These are phyloP conservation scores for Hymenoscyphus salicellus DNA, from an alignment of 2,329 filamentous ascomycete genomes.

Conservation along the genomic window DNA sequence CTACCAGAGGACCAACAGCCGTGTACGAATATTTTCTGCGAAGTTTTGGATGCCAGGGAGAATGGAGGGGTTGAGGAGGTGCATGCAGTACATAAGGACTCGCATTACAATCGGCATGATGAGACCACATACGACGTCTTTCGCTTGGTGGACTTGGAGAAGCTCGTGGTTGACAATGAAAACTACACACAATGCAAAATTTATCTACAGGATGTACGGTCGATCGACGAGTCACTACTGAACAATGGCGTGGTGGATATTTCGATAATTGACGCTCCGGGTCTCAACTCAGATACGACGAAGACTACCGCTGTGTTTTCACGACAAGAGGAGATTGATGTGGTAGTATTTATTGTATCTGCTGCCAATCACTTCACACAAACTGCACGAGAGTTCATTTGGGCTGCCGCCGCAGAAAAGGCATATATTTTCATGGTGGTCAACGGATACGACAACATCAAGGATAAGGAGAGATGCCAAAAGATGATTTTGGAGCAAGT, in stretches of 20 bases:
- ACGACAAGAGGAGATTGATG: slow-evolving; percentile 95
- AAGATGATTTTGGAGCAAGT: slow-evolving; percentile 93
- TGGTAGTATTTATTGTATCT: slow-evolving; percentile 96
- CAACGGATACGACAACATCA: slow-evolving; percentile 92
- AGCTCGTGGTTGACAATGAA: slow-evolving; percentile 84
- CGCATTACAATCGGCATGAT: slow-evolving; percentile 79
- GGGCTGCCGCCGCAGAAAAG: slow-evolving; percentile 92
- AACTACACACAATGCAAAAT: slow-evolving; percentile 94
- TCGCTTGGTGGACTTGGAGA: slow-evolving; percentile 72
- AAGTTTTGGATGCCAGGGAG: slow-evolving; percentile 87
- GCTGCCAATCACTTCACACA: slow-evolving; percentile 97
- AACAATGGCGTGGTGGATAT: slow-evolving; percentile 99
- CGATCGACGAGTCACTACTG: slow-evolving; percentile 87
- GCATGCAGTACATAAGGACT: slow-evolving; percentile 84
- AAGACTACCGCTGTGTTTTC: slow-evolving; percentile 98
- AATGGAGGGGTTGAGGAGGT: slow-evolving; percentile 92
- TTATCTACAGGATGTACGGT: slow-evolving; percentile 85
- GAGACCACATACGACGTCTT: slow-evolving; percentile 94
- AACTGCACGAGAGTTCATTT: slow-evolving; percentile 96
- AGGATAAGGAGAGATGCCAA: slow-evolving; percentile 85
- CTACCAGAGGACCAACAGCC: slow-evolving; percentile 96
- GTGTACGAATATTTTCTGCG: slow-evolving; percentile 97
- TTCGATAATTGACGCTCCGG: slow-evolving; percentile 92
- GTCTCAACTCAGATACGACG: slow-evolving; percentile 90
- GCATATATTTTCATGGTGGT: slow-evolving; percentile 99